phyloP scores from a whole-genome alignment of 805 yeast genomes.

The Candida coleopterorum region DNA sequence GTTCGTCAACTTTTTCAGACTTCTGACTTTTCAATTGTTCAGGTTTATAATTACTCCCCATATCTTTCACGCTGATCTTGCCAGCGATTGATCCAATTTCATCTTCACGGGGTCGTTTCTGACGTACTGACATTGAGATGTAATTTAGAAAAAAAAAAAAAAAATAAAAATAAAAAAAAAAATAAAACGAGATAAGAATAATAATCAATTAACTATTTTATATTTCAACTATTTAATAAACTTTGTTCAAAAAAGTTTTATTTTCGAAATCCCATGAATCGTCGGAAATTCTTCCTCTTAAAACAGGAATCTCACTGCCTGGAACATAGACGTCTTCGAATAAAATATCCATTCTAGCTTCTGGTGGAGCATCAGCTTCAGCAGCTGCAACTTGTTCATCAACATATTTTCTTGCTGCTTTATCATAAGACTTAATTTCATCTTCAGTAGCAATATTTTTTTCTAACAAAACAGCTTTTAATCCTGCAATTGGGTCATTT shows the following conservation, averaged over 20 bases:
- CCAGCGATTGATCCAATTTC: slow-evolving; percentile 60
- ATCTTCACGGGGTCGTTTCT: slow-evolving; percentile 38
- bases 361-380: slow-evolving; percentile 92
- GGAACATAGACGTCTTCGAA: slow-evolving; percentile 96
- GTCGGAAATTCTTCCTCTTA: slow-evolving; percentile 95
- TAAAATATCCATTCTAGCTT: slow-evolving; percentile 88
- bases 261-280: slow-evolving; percentile 84
- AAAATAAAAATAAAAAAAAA: neutral
- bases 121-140: slow-evolving; percentile 19
- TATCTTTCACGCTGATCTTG: slow-evolving; percentile 57
- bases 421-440: slow-evolving; percentile 91
- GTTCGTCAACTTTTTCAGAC: neutral
- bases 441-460: slow-evolving; percentile 86
- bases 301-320: slow-evolving; percentile 86
- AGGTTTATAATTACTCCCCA: slow-evolving; percentile 44
- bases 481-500: slow-evolving; percentile 96
- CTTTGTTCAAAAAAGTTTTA: slow-evolving; percentile 42
- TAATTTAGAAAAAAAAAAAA: neutral
- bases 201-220: neutral
- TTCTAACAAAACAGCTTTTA: slow-evolving; percentile 81
- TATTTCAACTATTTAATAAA: slow-evolving; percentile 24
- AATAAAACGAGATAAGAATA: neutral
- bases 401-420: slow-evolving; percentile 92
- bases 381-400: slow-evolving; percentile 93
- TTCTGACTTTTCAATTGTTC: neutral